Evolutionary conservation across 2,329 filamentous ascomycete species (phyloP).

Genomic region (Cladophialophora chaetospira): DNA sequence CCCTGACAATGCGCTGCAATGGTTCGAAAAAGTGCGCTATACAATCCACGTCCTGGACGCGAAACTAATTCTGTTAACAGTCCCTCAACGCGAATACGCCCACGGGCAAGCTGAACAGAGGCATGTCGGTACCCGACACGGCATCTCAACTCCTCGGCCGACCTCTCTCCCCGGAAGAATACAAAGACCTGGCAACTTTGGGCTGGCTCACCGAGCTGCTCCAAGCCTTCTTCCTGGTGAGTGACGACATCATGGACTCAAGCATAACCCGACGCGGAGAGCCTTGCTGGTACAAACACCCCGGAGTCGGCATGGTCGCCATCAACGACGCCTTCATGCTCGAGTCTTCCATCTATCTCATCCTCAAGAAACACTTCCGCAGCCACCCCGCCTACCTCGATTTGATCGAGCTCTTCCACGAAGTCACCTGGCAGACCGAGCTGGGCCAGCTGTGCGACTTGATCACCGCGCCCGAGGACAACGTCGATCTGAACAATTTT

Average conservation of each 20-base stretch:
- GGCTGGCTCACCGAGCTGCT: slow-evolving; percentile 98
- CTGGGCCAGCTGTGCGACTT: slow-evolving; percentile 92
- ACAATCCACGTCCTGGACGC: background rate
- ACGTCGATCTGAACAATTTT: slow-evolving; percentile 92
- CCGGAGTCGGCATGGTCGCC: slow-evolving; percentile 88
- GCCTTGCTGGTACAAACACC: slow-evolving; percentile 94
- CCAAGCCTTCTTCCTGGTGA: slow-evolving; percentile 97
- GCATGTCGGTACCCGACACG: slow-evolving; percentile 95
- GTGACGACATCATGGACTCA: slow-evolving; percentile 97
- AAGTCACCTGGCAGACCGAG: slow-evolving; percentile 90
- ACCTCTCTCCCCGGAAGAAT: slow-evolving; percentile 76
- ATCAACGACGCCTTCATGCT: slow-evolving; percentile 99
- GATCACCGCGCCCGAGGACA: slow-evolving; percentile 91
- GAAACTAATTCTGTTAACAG: slow-evolving; percentile 49
- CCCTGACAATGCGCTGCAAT: slow-evolving; percentile 75
- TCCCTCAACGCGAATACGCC: slow-evolving; percentile 81
- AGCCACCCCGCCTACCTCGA: slow-evolving; percentile 85
- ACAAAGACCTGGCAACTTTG: slow-evolving; percentile 82
- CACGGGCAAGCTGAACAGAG: slow-evolving; percentile 97
- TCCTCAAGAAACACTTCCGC: slow-evolving; percentile 93
- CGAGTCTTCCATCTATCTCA: slow-evolving; percentile 83
- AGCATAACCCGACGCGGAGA: slow-evolving; percentile 92
- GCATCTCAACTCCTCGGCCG: slow-evolving; percentile 74
- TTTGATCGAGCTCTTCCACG: slow-evolving; percentile 93
- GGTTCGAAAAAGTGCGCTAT: slow-evolving; percentile 75